Conservation (phyloP, 345 rosid species). For the Populus deltoides region DNA sequence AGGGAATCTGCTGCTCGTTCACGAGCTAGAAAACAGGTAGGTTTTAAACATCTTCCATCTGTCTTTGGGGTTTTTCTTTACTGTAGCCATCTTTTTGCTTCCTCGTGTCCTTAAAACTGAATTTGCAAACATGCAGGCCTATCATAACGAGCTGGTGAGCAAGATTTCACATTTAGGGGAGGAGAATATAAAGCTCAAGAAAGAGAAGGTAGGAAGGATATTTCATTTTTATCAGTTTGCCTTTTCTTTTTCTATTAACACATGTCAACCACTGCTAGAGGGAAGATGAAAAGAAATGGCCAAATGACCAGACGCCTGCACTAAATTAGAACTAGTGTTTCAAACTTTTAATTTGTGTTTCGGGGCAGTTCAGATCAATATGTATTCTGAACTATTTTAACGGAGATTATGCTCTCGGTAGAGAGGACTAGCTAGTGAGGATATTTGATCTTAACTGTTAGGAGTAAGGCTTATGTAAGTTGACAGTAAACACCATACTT, state of each 20-base stretch:
- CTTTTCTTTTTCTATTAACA: background rate
- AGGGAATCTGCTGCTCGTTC: slow-evolving; percentile 74
- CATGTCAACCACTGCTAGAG: background rate
- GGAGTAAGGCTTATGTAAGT: background rate
- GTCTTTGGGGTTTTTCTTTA: background rate
- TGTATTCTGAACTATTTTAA: background rate
- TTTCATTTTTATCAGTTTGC: background rate
- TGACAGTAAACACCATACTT: background rate
- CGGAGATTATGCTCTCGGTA: background rate
- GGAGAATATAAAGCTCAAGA: slow-evolving; percentile 48
- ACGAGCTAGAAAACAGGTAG: slow-evolving; percentile 62
- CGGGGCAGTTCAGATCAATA: background rate
- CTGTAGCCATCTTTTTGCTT: background rate
- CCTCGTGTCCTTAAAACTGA: background rate
- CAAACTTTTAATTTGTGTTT: background rate
- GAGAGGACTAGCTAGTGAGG: background rate
- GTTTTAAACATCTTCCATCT: background rate
- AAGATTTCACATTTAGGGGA: slow-evolving; percentile 54
- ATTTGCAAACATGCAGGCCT: slow-evolving; percentile 39
- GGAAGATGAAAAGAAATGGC: background rate
- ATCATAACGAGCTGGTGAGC: slow-evolving; percentile 55
- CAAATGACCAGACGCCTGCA: background rate
- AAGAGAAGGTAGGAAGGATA: slow-evolving; percentile 46
- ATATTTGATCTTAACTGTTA: background rate
- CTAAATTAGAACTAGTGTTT: background rate